These are phyloP conservation scores for Fusarium dimerum DNA, from an alignment of 2,329 filamentous ascomycete genomes.

Conservation along the genomic window DNA sequence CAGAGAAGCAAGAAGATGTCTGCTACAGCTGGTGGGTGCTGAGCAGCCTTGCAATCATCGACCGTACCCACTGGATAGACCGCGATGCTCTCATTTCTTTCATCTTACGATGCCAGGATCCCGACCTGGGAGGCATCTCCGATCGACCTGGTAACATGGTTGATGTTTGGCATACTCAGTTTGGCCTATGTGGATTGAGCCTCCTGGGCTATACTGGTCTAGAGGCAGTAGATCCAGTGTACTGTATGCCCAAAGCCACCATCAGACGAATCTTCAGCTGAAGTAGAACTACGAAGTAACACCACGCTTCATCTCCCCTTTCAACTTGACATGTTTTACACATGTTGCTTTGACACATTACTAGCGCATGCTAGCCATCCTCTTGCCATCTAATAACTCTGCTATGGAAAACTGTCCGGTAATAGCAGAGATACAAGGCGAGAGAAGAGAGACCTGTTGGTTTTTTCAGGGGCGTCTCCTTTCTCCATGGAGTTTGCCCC, in stretches of 20 bases:
- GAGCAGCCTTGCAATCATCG: conserved; percentile 88
- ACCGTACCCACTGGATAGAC: conserved; percentile 90
- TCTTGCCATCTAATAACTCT: conserved; percentile 74
- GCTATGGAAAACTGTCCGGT: conserved; percentile 45
- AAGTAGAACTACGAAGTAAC: neutral
- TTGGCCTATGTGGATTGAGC: conserved; percentile 85
- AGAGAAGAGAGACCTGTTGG: conserved; percentile 55
- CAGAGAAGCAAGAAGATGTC: conserved; percentile 94
- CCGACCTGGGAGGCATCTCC: conserved; percentile 79
- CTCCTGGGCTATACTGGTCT: conserved; percentile 77
- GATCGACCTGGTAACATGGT: conserved; percentile 94
- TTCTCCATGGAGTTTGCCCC: conserved; percentile 26
- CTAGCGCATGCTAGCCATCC: conserved; percentile 30
- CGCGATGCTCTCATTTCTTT: conserved; percentile 74
- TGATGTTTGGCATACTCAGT: conserved; percentile 94
- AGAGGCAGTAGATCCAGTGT: conserved; percentile 81
- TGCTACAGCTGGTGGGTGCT: conserved; percentile 99
- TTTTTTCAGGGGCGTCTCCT: conserved; percentile 30
- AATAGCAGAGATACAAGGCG: conserved; percentile 69
- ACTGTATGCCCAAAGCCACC: conserved; percentile 75
- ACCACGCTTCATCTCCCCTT: neutral
- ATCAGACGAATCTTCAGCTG: conserved; percentile 58
- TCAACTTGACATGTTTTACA: neutral
- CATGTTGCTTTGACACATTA: neutral
- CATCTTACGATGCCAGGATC: conserved; percentile 87